Conservation (phyloP, 2,329 filamentous ascomycete species). For the Plenodomus biglobosus region DNA sequence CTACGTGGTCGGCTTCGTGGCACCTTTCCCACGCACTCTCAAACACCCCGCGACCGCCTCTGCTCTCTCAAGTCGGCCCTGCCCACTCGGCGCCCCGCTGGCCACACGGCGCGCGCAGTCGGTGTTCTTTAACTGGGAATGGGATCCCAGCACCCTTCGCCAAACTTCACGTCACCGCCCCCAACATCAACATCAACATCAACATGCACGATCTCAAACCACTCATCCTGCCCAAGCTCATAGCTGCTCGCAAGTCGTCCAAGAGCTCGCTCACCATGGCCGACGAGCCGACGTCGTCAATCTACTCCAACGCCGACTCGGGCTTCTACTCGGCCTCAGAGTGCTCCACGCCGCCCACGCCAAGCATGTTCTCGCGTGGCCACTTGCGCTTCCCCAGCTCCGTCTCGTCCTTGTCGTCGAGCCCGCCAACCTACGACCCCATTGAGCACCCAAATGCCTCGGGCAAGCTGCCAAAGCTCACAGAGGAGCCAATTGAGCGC, state of each 20-base stretch:
- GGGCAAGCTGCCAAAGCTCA: conserved; percentile 76
- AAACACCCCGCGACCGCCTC: conserved; percentile 37
- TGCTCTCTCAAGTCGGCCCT: conserved; percentile 23
- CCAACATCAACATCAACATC: conserved; percentile 15
- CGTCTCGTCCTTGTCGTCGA: conserved; percentile 70
- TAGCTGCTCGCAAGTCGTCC: conserved; percentile 42
- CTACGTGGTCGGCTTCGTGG: conserved; percentile 47
- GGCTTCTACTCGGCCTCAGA: conserved; percentile 61
- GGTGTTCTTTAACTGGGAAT: conserved; percentile 39
- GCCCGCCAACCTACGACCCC: conserved; percentile 54
- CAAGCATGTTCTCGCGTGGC: conserved; percentile 65
- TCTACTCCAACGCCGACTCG: conserved; percentile 41
- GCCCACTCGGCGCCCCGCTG: conserved; percentile 19
- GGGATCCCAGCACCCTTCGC: conserved; percentile 37
- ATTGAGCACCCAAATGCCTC: conserved; percentile 60
- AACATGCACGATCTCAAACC: conserved; percentile 46
- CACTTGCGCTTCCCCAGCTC: conserved; percentile 72
- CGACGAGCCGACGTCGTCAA: conserved; percentile 34
- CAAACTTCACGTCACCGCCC: conserved; percentile 33
- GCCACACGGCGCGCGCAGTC: conserved; percentile 18
- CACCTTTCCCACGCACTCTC: conserved; percentile 33
- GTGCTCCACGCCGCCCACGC: conserved; percentile 68
- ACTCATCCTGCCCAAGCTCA: conserved; percentile 43
- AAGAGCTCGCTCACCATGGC: conserved; percentile 40
- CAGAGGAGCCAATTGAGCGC: conserved; percentile 76